Evolutionary conservation across 129 eudicot species (phyloP).

Genomic region (sunflower (Helianthus annuus)): DNA sequence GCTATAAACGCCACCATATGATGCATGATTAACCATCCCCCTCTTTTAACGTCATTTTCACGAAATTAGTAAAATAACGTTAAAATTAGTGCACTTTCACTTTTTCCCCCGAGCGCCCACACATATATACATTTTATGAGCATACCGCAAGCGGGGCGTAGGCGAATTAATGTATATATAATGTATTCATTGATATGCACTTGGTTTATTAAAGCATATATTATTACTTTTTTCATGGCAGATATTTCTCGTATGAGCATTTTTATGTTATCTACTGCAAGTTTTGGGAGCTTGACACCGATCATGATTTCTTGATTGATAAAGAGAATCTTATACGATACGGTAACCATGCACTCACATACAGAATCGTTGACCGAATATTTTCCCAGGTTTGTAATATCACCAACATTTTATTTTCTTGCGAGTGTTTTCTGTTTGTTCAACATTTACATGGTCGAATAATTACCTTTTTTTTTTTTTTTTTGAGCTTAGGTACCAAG

Average conservation of each 20-base stretch:
- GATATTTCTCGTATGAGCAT: conserved; percentile 32
- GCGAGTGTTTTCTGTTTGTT: neutral
- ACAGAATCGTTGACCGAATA: conserved; percentile 31
- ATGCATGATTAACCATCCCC: too few species aligned
- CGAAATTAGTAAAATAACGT: too few species aligned
- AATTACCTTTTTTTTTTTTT: neutral
- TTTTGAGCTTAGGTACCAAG: conserved; percentile 24
- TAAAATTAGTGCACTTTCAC: too few species aligned
- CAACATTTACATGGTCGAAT: neutral
- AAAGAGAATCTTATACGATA: conserved; percentile 31
- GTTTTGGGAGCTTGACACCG: conserved; percentile 33
- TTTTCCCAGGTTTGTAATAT: conserved; percentile 27
- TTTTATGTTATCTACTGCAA: conserved; percentile 31
- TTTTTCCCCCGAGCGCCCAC: too few species aligned
- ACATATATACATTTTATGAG: too few species aligned
- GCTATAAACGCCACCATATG: too few species aligned
- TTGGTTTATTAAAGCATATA: neutral
- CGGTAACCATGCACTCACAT: conserved; percentile 34
- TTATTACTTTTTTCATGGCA: neutral
- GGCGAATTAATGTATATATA: too few species aligned
- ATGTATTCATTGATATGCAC: neutral
- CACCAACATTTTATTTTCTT: neutral
- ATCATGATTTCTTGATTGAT: conserved; percentile 29
- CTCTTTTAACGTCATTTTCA: too few species aligned
- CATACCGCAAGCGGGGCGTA: too few species aligned